Evolutionary conservation across 2,329 filamentous ascomycete genomes (phyloP), one percentile per base, ranked within the genome.

Genomic region (Penicillium psychrosexuale): DNA sequence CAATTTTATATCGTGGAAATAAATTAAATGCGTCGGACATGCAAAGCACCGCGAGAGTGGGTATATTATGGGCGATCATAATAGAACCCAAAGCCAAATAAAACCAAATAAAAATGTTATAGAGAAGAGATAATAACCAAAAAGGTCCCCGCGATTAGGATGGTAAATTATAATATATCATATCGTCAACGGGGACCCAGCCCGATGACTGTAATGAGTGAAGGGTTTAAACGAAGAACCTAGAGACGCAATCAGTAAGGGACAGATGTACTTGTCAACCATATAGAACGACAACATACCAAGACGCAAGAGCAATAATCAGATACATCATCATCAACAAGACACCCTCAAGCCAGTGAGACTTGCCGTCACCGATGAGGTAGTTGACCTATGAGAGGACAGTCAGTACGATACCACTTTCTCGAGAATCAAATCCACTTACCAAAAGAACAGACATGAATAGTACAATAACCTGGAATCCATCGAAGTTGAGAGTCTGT

Each of bases 391-490:
- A 39, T 6, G n/a, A 12, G 17, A 28, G 6, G 3, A 33, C 9
- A 46, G 22, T 66, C 47, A 63, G 51, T 30, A 51, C 38, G 24
- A 19, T 22, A 13, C 5, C n/a, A 4, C 40, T 17, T 38, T 15
- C 8, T 27, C 33, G 7, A 19, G 19, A 13, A 22, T 3, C 12
- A 9, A 47, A 13, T 34, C 11, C 15, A 60, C 69, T 47, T 66
- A 73, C 77, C 56, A 80, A 61, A 28, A 79, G 65, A 19, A 79
- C 74, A n/a, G 76, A 72, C 24, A 86, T 80, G 56, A 87, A 86
- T 1, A 86, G 71, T 1, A 83, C 74, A 2, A 80, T 88, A 13
- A 96, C 86, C 75, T 96, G 90, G 78, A 97, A 97, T 0, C 86
- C 86, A 68, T 95, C 90, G 69, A 96, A 94, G 70, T 87, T 87